A percentile compares a stretch with the other conserved stretches of the same genome.
Evolutionary conservation across 108 stramenopile genomes (phyloP).

Genomic region (Nannochloropsis gaditana): DNA sequence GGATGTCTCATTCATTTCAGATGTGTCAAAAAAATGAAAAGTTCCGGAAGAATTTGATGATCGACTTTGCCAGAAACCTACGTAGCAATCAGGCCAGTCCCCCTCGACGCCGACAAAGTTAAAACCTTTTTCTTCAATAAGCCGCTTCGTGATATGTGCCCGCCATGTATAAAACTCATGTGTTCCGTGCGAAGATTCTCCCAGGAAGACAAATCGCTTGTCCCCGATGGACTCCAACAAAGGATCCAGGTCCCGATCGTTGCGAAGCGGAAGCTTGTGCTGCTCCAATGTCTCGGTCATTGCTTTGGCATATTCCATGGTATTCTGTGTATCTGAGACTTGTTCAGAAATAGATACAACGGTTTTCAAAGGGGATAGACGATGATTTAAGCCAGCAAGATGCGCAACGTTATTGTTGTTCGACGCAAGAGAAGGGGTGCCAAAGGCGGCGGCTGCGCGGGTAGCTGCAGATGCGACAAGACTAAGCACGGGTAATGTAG

Average conservation of each 20-base stretch:
- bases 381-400: no score
- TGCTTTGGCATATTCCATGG: background rate
- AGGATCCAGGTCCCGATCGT: background rate
- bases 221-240: background rate
- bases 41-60: no score
- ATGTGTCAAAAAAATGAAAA: no score
- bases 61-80: no score
- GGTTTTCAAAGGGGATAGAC: no score
- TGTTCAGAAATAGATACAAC: no score
- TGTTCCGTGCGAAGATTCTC: background rate
- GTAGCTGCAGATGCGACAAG: no score
- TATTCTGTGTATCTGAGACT: background rate
- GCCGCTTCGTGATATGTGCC: background rate
- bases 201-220: background rate
- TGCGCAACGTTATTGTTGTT: no score
- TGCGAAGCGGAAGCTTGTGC: background rate
- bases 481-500: no score
- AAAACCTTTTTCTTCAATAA: background rate
- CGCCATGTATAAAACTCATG: constrained; percentile 5
- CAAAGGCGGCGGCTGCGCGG: no score
- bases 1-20: no score
- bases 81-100: constrained; percentile 18
- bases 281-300: constrained; percentile 2
- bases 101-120: background rate
- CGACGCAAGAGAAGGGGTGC: no score